Base-by-base conservation (phyloP, 768 basidiomycete species). In the Pilatotrama ljubarskyi region DNA sequence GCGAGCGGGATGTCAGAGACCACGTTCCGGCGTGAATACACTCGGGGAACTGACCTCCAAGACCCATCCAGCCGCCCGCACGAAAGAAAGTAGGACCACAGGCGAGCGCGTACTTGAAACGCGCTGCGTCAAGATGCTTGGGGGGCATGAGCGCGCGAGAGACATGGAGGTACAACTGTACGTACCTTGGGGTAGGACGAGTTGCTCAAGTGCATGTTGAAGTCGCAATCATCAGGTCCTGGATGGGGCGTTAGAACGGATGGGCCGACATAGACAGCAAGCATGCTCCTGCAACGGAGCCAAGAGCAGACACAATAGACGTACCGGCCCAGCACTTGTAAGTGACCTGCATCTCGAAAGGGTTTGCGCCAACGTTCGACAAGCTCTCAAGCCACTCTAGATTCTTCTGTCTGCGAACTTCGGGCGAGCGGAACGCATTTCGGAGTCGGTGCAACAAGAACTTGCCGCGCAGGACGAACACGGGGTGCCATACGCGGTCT, bases 161-260 rank as follows among this genome's bases (percentile, higher is more conserved):
- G 42, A 40, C 13, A n/a, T n/a, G 13, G 11, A 14, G 18, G 20
- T 18, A 0, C 22, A 35, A 32, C 11, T 2, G 42, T 24, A 65
- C 75, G 15, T 57, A 83, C 87, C 78, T 90, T 91, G 4, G 88
- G 82, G 62, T 93, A 93, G 52, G 84, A 86, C 0, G 90, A 91
- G 68, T 93, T 93, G 70, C 88, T 91, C 58, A 93, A 77, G 67
- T 93, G 91, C 13, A 80, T 69, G 68, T 89, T 84, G 66, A 85
- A 86, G 71, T 93, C 91, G 42, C 81, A 80, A 43, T 92, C 91
- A 62, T 92, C 90, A 7, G 85, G 64, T 56, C 79, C 88, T 88
- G 54, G 18, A 15, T n/a, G 55, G 37, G 1, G 18, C 35, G 29
- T 43, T 22, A 50, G 47, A 9, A 49, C 26, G 15, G 9, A 29